Conservation (phyloP, 1,284 basidiomycete species). For the Cerioporus squamosus region DNA sequence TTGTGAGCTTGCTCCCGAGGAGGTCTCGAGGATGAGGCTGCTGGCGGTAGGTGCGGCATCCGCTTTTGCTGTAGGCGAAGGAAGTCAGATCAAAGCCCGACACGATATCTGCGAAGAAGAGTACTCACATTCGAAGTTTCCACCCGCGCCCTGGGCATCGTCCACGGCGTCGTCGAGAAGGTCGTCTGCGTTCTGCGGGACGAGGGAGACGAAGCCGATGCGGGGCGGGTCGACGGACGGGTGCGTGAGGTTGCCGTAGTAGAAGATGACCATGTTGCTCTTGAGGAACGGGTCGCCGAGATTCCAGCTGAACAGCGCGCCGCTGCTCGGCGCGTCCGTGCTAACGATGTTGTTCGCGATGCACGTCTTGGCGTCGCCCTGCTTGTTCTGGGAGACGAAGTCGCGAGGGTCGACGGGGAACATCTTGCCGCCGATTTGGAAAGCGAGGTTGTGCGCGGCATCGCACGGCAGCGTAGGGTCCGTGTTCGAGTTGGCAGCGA, state of each 20-base stretch:
- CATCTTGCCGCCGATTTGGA: slow-evolving; percentile 63
- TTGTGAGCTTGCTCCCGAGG: neutral
- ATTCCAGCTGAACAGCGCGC: slow-evolving; percentile 35
- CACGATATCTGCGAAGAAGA: neutral
- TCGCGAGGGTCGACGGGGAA: slow-evolving; percentile 73
- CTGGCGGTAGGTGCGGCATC: slow-evolving; percentile 19
- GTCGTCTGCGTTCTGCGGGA: slow-evolving; percentile 54
- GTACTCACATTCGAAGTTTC: slow-evolving; percentile 38
- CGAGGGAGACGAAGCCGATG: slow-evolving; percentile 72
- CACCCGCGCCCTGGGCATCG: slow-evolving; percentile 41
- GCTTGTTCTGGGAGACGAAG: slow-evolving; percentile 48
- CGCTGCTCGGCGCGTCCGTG: slow-evolving; percentile 15
- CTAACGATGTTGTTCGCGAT: slow-evolving; percentile 49
- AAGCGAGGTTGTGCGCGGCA: slow-evolving; percentile 56
- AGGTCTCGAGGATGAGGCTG: slow-evolving; percentile 15
- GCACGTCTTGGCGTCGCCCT: slow-evolving; percentile 48
- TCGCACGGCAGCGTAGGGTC: slow-evolving; percentile 44
- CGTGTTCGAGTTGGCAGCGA: slow-evolving; percentile 31
- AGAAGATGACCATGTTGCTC: slow-evolving; percentile 52
- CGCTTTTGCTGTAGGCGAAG: slow-evolving; percentile 2
- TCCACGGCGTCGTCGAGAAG: slow-evolving; percentile 44
- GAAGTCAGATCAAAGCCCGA: neutral
- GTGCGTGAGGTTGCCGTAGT: slow-evolving; percentile 68
- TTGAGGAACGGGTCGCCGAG: slow-evolving; percentile 47
- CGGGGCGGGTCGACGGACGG: slow-evolving; percentile 67